Evolutionary conservation across 495 filamentous ascomycete species (phyloP), one percentile per base, ranked within the genome.

Genomic region (Aspergillus conjunctus): DNA sequence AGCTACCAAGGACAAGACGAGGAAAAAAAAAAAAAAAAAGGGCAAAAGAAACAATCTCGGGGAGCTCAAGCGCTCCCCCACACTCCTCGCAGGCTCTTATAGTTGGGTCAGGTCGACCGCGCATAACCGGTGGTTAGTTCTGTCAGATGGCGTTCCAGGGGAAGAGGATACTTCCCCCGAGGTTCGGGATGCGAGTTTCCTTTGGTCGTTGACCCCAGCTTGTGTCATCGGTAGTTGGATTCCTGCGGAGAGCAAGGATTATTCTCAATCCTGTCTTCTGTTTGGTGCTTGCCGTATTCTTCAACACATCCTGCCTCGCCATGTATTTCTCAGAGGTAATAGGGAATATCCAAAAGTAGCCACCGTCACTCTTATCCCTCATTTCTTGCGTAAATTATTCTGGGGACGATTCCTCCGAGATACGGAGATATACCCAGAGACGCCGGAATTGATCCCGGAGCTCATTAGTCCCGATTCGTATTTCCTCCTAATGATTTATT

Each of bases 81-180:
- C 37, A 7, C 15, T 11, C 37, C 11, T 41, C 37, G 15, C 37
- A 1, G 37, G 7, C 49, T 51, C 26, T 31, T 51, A 51, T 51
- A 32, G 44, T 48, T 48, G 17, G 44, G 17, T 48, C 44, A 48
- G 44, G 18, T 21, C 44, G 20, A 14, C 34, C 43, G 33, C 50
- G 17, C 21, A 30, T 55, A 41, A 46, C 41, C 53, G 37, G 53
- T 37, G 53, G 17, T 17, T 11, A 43, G 11, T 45, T 30, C 53
- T 22, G 37, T 43, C 31, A 54, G 51, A 41, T 43, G 51, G 43
- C 9, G 8, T 30, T 18, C 18, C 21, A 30, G 56, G 59, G 59
- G 59, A 61, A 61, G 51, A 56, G 44, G 33, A 34, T 30, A 50
- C 51, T 61, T 63, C 56, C 61, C 41, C 61, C 61, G 61, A 63